Evolutionary conservation across 2,329 filamentous ascomycete genomes (phyloP).

Genomic region (Talaromyces islandicus): DNA sequence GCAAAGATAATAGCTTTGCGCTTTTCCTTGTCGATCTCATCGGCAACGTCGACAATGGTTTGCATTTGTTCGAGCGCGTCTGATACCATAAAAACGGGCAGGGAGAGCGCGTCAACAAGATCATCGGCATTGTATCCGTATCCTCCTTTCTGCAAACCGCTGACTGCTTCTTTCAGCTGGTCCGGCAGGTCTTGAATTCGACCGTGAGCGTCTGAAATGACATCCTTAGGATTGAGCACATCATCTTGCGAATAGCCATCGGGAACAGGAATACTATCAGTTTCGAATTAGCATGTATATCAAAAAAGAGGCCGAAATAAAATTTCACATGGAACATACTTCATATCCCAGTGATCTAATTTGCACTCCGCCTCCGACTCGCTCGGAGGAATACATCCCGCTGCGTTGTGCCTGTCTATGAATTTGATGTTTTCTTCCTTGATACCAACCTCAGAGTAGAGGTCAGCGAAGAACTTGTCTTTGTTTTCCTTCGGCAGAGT

Average conservation of each 20-base stretch:
- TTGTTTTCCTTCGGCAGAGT: background rate
- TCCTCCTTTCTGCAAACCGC: background rate
- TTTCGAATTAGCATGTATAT: too few relatives aligned
- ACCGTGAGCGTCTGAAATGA: background rate
- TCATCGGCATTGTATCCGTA: background rate
- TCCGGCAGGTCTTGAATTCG: background rate
- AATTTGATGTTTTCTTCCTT: background rate
- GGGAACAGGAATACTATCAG: background rate
- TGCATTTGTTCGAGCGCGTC: slow-evolving; percentile 13
- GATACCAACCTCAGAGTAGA: background rate
- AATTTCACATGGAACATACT: background rate
- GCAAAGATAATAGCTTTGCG: slow-evolving; percentile 21
- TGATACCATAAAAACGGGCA: background rate
- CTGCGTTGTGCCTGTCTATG: background rate
- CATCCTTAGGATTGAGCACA: background rate
- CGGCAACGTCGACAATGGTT: slow-evolving; percentile 16
- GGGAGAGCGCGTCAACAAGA: background rate
- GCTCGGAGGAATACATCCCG: too few relatives aligned
- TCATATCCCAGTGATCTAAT: background rate
- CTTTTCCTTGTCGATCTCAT: slow-evolving; percentile 20
- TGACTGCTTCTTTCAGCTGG: too few relatives aligned
- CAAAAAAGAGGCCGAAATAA: too few relatives aligned
- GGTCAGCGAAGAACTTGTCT: background rate
- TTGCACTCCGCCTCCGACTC: background rate
- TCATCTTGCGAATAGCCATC: background rate